Base-by-base conservation (phyloP, 192 early-diverging fungal species). In the Coemansia sp. region DNA sequence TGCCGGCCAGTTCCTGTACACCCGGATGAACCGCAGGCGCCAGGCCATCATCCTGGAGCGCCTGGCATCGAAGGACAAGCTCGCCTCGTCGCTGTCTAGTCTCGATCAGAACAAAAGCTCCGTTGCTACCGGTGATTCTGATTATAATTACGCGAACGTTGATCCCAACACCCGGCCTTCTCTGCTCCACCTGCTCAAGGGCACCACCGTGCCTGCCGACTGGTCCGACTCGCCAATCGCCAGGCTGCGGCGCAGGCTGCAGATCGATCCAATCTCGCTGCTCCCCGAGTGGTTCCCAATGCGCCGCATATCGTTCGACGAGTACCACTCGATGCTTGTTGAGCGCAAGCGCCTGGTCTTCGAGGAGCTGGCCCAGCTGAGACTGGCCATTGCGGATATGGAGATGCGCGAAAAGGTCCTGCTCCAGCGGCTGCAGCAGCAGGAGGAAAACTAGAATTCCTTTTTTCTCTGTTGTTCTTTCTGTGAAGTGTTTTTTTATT, bases 251-350 rank as follows among this genome's bases (percentile, higher is more conserved):
- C 65, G 67, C 11, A 61, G 48, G n/a, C 13, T 81, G 13, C 40
- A 39, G 47, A 62, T 60, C 13, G 76, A 83, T 48, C 72, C 71
- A 0, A 81, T 88, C 16, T 66, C 87, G 9, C 19, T 74, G 60
- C 76, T 87, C 45, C 87, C 87, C 16, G 67, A 75, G 16, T 88
- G 87, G 87, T 88, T 86, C 26, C 90, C 90, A 3, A 64, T 91
- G 26, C 85, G 87, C 32, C 71, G 86, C 41, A 71, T 89, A 45
- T 83, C 86, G 40, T 76, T 85, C 1, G 85, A 86, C 18, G 90
- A 91, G 37, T 91, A 91, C 68, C 85, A 87, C 40, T 63, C 68
- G 0, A 86, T 86, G n/a, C 65, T 91, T 54, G 69, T 54, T 23
- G 42, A 64, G 18, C 68, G 74, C 21, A 50, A 50, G 0, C 68